Evolutionary conservation across 495 filamentous ascomycete species (phyloP), one percentile per base, ranked within the genome.

Genomic region (Penicillium pancosmium): DNA sequence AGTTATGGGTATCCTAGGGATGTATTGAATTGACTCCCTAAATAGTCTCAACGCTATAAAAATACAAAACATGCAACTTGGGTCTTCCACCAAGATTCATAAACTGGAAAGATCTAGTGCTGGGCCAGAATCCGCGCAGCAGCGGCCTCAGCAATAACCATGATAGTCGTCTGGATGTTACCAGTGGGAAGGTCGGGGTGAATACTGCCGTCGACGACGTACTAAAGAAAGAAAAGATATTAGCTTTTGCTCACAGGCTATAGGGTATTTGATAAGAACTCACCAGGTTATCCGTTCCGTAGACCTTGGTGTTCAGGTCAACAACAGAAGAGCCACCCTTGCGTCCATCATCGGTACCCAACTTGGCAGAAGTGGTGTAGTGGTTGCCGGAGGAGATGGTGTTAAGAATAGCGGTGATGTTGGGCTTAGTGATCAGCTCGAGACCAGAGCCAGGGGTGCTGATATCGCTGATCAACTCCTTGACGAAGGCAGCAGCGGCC

Each of bases 221-320:
- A 75, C 69, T 72, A 47, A 9, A 57, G 19, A 46, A 48, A 15
- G 40, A 41, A 19, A 35, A 36, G 3, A 16, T 38, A 13, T 64
- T 57, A 65, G 56, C 21, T 34, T 25, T 48, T 13, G 23, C 13
- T 23, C 12, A 34, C 8, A 27, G 12, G 38, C 19, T 11, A 15
- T 31, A 9, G 34, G 16, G 16, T 51, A 4, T 16, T 27, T 18
- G 57, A n/a, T 16, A 31, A 8, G 31, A 19, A 60, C 63, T 53
- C 63, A 80, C 77, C 55, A 91, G 73, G 73, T 90, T 90, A 63
- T 88, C 82, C 9, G 82, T 89, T 54, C 88, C 88, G 53, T 87
- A 91, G 50, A 90, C 87, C 69, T 84, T 82, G 53, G 86, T 81
- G 77, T 89, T 81, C 40, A 78, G 72, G 60, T 91, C 88, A n/a